Evolutionary conservation across 768 basidiomycete species (phyloP), one percentile per base, ranked within the genome.

Genomic region (Leccinellum albellum): DNA sequence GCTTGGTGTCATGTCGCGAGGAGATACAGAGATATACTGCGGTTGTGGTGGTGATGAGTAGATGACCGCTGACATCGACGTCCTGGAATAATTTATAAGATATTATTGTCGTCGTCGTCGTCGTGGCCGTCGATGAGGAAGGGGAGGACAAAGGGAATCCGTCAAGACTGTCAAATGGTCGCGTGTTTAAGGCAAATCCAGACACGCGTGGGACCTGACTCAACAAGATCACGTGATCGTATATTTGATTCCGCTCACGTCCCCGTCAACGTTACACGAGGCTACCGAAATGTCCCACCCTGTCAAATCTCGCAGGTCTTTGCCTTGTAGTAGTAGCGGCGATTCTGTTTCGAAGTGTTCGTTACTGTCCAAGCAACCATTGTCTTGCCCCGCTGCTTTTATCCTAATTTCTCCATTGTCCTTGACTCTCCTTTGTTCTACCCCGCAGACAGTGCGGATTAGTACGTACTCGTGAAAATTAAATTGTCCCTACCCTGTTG

Each of bases 11-110:
- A 71, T 63, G 67, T 64, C 72, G 42, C 56, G 65, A 54, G 69
- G 66, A 65, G 68, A 72, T 61, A 65, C 63, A 51, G 74, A 67
- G 62, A 72, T 70, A 61, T 72, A 75, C 62, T 75, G 74, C 53
- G 67, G 40, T 20, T 42, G 56, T 48, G 61, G 61, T 17, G 75
- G 69, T 6, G 74, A 70, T 20, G 76, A 66, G 42, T 72, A 14
- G 50, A 71, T 47, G 21, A 59, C 61, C 37, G 69, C 52, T 29
- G 63, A 61, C 59, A 70, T 73, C 28, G 53, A 65, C 61, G 60
- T 8, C 44, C 20, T 21, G 40, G 10, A 20, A 42, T 42, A 12
- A 42, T 13, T 42, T 42, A 42, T 10, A 12, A 20, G 20, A 20
- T 42, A 10, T 20, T 42, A 7, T 42, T 12, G 37, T 40, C n/a